Evolutionary conservation across 306 rosid species (phyloP).

Genomic region (Heteromeles arbutifolia): DNA sequence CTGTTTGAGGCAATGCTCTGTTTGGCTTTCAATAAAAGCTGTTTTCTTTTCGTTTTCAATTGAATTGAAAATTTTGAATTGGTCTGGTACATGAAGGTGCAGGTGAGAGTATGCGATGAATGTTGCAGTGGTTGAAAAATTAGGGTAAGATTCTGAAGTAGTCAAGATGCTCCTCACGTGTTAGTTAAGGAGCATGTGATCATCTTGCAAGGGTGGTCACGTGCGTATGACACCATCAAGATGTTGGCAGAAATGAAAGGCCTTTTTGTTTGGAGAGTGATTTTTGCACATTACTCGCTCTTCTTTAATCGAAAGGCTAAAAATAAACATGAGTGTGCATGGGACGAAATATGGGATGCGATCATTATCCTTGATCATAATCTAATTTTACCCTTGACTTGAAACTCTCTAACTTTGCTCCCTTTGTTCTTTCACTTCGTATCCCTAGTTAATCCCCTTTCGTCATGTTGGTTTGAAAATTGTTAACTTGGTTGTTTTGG

Average conservation of each 20-base stretch:
- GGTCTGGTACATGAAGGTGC: background rate
- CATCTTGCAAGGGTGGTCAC: background rate
- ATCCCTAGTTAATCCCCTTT: no score
- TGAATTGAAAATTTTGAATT: background rate
- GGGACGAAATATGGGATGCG: background rate
- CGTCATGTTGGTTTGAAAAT: no score
- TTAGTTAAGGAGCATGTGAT: background rate
- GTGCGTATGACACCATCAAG: background rate
- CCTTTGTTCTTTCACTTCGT: no score
- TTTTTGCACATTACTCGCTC: background rate
- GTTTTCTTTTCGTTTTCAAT: background rate
- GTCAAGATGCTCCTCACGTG: constrained; percentile 11
- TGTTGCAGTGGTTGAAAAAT: constrained; percentile 1
- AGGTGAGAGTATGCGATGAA: background rate
- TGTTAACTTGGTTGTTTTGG: no score
- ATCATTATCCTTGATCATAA: no score
- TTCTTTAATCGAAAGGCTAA: no score
- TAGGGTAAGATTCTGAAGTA: background rate
- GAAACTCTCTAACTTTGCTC: no score
- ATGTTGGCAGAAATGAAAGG: background rate
- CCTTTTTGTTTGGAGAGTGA: background rate
- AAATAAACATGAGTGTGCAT: background rate
- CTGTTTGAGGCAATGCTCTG: background rate
- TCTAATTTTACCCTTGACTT: no score
- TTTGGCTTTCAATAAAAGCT: background rate